phyloP scores from a whole-genome alignment of 306 rosid species.

The Fagus sylvatica region DNA sequence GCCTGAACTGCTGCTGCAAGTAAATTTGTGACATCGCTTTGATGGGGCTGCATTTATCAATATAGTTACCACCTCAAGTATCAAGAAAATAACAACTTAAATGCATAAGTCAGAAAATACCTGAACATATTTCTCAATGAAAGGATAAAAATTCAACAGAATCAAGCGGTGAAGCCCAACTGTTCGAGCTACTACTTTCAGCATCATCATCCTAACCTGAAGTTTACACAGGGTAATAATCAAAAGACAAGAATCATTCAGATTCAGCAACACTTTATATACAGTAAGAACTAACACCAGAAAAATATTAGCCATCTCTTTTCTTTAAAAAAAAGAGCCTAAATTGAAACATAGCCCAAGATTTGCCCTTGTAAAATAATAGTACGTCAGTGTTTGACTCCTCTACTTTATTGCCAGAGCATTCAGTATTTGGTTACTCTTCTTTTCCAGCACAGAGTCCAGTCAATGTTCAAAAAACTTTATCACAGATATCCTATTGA shows the following conservation, averaged over 20 bases:
- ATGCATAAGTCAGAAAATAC: slow-evolving; percentile 38
- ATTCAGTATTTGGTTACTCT: not conserved
- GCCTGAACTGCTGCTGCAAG: slow-evolving; percentile 91
- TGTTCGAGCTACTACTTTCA: slow-evolving; percentile 83
- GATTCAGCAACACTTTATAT: not conserved
- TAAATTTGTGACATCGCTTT: slow-evolving; percentile 70
- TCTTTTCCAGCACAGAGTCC: not conserved
- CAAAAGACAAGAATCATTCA: slow-evolving; percentile 26
- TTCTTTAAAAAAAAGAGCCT: not conserved
- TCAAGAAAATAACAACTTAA: slow-evolving; percentile 22
- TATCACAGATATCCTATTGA: not conserved
- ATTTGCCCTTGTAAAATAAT: not conserved
- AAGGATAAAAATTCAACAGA: slow-evolving; percentile 66
- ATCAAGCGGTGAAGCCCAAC: slow-evolving; percentile 83
- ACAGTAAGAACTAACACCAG: not conserved
- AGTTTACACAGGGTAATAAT: slow-evolving; percentile 25
- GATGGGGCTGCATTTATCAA: slow-evolving; percentile 67
- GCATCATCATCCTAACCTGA: slow-evolving; percentile 87
- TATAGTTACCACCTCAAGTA: slow-evolving; percentile 25
- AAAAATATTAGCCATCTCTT: not conserved
- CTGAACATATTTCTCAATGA: slow-evolving; percentile 71
- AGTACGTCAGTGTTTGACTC: slow-evolving; percentile 6
- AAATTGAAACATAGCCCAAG: not conserved
- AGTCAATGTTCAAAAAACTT: not conserved
- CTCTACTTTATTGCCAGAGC: not conserved